phyloP scores from a whole-genome alignment of 148 eudicot species.

The Polygonum aviculare region DNA sequence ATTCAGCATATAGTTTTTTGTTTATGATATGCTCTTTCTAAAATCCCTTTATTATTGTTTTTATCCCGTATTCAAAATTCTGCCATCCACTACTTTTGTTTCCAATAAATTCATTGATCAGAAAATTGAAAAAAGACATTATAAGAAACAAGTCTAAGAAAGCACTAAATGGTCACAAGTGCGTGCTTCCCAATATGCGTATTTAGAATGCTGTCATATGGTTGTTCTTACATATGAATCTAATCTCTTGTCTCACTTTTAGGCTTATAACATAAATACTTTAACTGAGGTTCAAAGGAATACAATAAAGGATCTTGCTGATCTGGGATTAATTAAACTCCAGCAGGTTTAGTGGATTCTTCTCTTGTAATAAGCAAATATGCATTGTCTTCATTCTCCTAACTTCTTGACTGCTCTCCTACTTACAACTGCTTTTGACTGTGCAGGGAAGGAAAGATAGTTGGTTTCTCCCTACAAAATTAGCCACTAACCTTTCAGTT shows the following conservation, averaged over 20 bases:
- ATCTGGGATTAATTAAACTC: constrained; percentile 83
- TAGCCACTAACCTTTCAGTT: constrained; percentile 83
- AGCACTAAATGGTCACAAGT: neutral
- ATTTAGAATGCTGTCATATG: neutral
- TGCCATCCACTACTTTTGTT: neutral
- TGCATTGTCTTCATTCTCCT: neutral
- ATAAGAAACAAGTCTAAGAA: neutral
- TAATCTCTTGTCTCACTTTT: constrained; percentile 7
- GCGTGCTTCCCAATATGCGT: neutral
- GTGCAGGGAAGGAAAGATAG: constrained; percentile 90
- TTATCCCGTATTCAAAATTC: neutral
- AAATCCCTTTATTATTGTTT: neutral
- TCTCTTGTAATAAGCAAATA: neutral
- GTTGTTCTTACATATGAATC: neutral
- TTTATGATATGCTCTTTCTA: neutral
- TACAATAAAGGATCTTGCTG: constrained; percentile 77
- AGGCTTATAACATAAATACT: constrained; percentile 87
- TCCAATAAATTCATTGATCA: neutral
- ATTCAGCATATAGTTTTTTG: neutral
- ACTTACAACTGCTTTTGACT: constrained; percentile 11
- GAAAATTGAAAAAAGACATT: neutral
- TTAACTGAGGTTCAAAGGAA: constrained; percentile 58
- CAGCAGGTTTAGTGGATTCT: constrained; percentile 55
- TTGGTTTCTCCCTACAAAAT: constrained; percentile 92
- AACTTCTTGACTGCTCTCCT: neutral